These are phyloP conservation scores for Globomyces sp. DNA, from an alignment of 371 early-diverging fungal genomes.

Conservation along the genomic window DNA sequence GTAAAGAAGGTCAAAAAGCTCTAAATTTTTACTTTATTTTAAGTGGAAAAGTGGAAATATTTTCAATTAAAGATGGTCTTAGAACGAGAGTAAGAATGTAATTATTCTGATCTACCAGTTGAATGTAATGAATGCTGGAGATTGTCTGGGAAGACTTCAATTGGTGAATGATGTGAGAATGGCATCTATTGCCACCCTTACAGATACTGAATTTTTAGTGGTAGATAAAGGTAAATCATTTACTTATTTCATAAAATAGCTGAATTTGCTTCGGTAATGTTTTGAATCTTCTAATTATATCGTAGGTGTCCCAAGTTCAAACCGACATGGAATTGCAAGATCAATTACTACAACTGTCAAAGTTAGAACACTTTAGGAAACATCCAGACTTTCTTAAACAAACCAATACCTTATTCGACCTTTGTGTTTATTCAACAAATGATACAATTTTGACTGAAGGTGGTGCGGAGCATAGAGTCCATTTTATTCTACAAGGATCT, in stretches of 20 bases:
- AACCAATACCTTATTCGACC: slow-evolving; percentile 15
- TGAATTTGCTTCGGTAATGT: not conserved
- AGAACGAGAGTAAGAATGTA: slow-evolving; percentile 13
- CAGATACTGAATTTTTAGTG: slow-evolving; percentile 1
- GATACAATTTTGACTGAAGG: slow-evolving; percentile 34
- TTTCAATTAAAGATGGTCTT: slow-evolving; percentile 12
- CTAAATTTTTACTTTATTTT: slow-evolving; percentile 30
- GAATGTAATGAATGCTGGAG: slow-evolving; percentile 32
- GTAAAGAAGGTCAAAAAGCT: slow-evolving; percentile 32
- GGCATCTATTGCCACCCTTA: slow-evolving; percentile 1
- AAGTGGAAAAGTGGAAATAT: slow-evolving; percentile 32
- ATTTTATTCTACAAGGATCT: slow-evolving; percentile 31
- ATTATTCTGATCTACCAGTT: not conserved
- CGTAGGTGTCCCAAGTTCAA: slow-evolving; percentile 2
- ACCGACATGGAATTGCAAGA: not conserved
- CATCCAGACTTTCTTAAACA: slow-evolving; percentile 1
- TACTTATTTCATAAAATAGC: not conserved
- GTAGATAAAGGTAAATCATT: not conserved
- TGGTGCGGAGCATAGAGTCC: slow-evolving; percentile 22
- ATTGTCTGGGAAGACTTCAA: slow-evolving; percentile 21
- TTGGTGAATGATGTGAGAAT: slow-evolving; percentile 6
- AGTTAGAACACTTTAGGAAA: slow-evolving; percentile 5
- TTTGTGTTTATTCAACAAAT: slow-evolving; percentile 21
- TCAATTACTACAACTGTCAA: not conserved
- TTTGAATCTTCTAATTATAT: not conserved